Base-by-base conservation (phyloP, 306 rosid species). In the Ormosia emarginata region DNA sequence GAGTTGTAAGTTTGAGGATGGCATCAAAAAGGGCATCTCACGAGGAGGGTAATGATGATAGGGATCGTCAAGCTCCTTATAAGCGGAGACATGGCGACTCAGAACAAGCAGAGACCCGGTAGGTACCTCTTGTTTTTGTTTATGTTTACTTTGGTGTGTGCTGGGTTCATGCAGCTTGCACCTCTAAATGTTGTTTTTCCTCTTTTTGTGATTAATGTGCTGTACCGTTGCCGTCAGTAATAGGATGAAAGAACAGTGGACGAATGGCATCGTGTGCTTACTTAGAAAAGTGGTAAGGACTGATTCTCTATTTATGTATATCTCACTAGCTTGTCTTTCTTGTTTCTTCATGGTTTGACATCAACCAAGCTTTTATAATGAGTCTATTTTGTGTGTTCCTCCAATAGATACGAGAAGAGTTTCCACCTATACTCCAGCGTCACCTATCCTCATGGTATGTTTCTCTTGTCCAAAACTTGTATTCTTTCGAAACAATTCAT, bases 381-480 rank as follows among this genome's bases (percentile, higher is more conserved):
- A 47, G 34, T 58, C 32, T 29, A 3, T 58, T 17, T 8, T 15
- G 3, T 50, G 1, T 7, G 34, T 41, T 84, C 2, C 47, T 36
- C 33, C 34, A 79, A 14, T 36, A 92, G 97, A 10, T 88, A 2
- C 77, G 70, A 77, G 88, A 87, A 4, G 80, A 11, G 81, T 2
- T 82, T 41, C 79, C 69, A 2, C 14, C 36, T 8, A 12, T 1
- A 11, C 44, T 86, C 29, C 0, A 6, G 50, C 71, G 41, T 17
- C 0, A 18, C 41, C 18, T 62, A 41, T 13, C 43, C 32, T 62
- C 70, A 50, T 8, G 94, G 97, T 92, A 32, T 62, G 89, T 67
- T 81, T 67, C 63, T 61, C 6, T 62, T 59, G 3, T 61, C 33
- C 41, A 18, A 39, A 7, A 24, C 30, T 44, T 68, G 5, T 33